These are phyloP conservation scores for Phytophthora meadii DNA, from an alignment of 352 stramenopile species.

Conservation along the genomic window DNA sequence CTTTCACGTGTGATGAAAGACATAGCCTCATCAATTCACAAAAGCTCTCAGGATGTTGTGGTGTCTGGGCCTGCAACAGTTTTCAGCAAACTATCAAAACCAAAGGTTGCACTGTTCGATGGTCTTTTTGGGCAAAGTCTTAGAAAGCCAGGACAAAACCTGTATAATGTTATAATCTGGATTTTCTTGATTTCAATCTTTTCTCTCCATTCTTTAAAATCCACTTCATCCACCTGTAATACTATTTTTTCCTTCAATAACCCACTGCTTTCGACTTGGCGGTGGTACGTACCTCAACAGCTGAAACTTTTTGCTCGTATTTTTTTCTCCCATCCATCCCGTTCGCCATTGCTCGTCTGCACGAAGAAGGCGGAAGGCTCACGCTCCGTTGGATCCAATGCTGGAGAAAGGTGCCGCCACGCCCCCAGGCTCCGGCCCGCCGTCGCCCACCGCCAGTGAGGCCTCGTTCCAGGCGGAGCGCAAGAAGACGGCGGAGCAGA, in stretches of 20 bases:
- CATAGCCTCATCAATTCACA: no score
- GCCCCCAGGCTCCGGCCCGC: slow-evolving; percentile 40
- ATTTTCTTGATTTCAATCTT: background rate
- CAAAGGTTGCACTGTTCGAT: slow-evolving; percentile 1
- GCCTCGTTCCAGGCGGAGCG: slow-evolving; percentile 47
- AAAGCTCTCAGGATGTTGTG: no score
- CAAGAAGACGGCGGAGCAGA: slow-evolving; percentile 59
- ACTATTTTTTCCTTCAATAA: background rate
- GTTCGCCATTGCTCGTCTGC: slow-evolving; percentile 6
- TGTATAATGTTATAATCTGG: background rate
- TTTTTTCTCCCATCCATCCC: slow-evolving; percentile 18
- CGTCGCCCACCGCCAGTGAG: slow-evolving; percentile 34
- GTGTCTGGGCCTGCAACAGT: no score
- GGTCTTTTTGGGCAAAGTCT: background rate
- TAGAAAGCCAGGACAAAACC: slow-evolving; percentile 10
- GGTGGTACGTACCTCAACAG: slow-evolving; percentile 15
- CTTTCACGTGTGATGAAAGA: background rate
- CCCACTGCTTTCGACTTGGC: background rate
- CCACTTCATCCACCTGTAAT: background rate
- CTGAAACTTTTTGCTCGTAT: background rate
- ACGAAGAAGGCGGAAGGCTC: slow-evolving; percentile 3
- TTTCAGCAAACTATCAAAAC: no score
- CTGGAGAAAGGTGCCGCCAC: slow-evolving; percentile 35
- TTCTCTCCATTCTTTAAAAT: background rate
- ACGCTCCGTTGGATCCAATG: slow-evolving; percentile 21